Evolutionary conservation across 805 yeast genomes (phyloP).

Genomic region (Ogataea nitratoaversa): DNA sequence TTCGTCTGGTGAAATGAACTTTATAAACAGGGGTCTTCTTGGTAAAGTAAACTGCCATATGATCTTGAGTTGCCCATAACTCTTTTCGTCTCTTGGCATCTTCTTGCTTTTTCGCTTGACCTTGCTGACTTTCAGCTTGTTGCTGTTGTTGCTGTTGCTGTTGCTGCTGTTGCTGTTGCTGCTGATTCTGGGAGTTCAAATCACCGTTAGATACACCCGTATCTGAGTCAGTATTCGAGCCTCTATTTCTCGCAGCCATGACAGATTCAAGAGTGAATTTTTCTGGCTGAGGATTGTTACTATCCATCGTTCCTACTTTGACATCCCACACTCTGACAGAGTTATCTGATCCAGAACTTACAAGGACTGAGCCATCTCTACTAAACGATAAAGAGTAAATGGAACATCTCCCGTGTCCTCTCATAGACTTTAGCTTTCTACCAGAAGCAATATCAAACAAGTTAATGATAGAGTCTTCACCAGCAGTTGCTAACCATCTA

Average conservation of each 20-base stretch:
- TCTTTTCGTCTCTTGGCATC: constrained; percentile 59
- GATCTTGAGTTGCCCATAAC: constrained; percentile 79
- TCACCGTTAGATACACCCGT: constrained; percentile 13
- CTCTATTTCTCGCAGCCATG: constrained; percentile 32
- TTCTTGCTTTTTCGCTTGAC: constrained; percentile 27
- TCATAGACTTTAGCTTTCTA: constrained; percentile 80
- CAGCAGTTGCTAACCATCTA: constrained; percentile 91
- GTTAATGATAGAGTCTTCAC: constrained; percentile 84
- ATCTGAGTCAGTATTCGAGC: constrained; percentile 21
- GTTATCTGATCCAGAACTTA: constrained; percentile 89
- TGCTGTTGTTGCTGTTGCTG: constrained; percentile 12
- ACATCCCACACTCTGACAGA: constrained; percentile 96
- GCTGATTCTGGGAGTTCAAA: constrained; percentile 25
- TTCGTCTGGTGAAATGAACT: constrained; percentile 87
- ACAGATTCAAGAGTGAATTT: constrained; percentile 38
- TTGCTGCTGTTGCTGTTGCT: constrained; percentile 19
- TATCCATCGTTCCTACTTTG: constrained; percentile 76
- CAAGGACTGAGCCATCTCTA: constrained; percentile 81
- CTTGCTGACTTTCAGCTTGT: constrained; percentile 9
- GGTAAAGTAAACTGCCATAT: constrained; percentile 89
- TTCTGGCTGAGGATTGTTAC: constrained; percentile 65
- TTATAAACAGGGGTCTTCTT: constrained; percentile 92
- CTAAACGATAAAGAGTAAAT: constrained; percentile 83
- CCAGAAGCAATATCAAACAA: constrained; percentile 96
- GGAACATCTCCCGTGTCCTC: constrained; percentile 88